phyloP scores from a whole-genome alignment of 2,329 filamentous ascomycete species.

The Sarocladium strictum region DNA sequence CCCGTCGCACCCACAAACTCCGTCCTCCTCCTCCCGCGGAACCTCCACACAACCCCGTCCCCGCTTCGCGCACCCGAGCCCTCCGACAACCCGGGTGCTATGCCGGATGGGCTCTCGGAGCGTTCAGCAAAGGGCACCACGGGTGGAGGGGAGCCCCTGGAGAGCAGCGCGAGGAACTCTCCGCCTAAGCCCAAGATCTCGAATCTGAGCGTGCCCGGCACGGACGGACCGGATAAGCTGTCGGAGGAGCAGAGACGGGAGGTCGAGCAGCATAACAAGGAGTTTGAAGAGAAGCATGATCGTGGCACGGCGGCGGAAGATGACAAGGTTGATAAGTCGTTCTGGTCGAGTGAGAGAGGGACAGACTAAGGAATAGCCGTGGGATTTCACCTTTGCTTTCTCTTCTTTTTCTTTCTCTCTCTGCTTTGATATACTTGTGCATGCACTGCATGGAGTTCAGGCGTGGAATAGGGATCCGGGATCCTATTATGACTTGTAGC shows the following conservation, averaged over 20 bases:
- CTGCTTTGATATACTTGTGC: too few species aligned
- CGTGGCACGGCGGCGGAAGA: constrained; percentile 31
- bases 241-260: constrained; percentile 48
- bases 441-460: too few species aligned
- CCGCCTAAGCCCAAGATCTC: constrained; percentile 45
- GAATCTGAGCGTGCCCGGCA: constrained; percentile 38
- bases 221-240: constrained; percentile 23
- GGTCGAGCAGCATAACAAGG: constrained; percentile 52
- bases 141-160: constrained; percentile 31
- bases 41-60: background rate
- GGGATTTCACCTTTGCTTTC: too few species aligned
- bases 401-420: too few species aligned
- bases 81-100: constrained; percentile 11
- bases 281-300: constrained; percentile 51
- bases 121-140: constrained; percentile 28
- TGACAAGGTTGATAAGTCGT: constrained; percentile 51
- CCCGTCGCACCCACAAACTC: background rate
- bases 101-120: constrained; percentile 23
- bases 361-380: background rate
- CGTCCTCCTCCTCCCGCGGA: background rate
- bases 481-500: too few species aligned
- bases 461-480: too few species aligned
- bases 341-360: constrained; percentile 31
- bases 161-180: constrained; percentile 24
- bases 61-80: constrained; percentile 10